Evolutionary conservation across 2,329 filamentous ascomycete species (phyloP).

Genomic region (Alternaria atra): DNA sequence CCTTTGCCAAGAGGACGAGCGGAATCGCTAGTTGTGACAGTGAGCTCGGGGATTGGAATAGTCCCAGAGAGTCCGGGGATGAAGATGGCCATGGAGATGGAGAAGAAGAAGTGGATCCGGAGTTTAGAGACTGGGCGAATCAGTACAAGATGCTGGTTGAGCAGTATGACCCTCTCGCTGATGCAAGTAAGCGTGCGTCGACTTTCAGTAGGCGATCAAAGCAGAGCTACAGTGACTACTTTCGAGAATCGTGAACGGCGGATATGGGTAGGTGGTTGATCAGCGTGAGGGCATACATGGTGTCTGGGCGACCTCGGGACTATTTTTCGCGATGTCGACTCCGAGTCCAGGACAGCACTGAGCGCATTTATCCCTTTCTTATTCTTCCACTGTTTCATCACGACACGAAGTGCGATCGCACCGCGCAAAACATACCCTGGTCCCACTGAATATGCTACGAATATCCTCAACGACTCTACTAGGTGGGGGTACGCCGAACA

Average conservation of each 20-base stretch:
- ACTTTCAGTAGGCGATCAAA: background rate
- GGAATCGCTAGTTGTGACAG: background rate
- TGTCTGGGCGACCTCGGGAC: background rate
- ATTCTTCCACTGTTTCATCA: background rate
- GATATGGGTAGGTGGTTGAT: background rate
- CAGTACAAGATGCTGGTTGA: constrained; percentile 12
- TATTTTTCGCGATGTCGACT: background rate
- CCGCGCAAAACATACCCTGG: background rate
- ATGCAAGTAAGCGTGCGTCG: background rate
- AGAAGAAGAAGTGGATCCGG: background rate
- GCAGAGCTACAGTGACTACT: constrained; percentile 2
- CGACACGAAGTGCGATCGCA: background rate
- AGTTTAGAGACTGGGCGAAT: background rate
- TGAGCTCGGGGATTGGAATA: background rate
- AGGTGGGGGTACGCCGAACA: background rate
- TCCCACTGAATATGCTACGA: background rate
- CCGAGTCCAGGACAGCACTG: background rate
- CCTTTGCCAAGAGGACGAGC: background rate
- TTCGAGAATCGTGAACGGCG: background rate
- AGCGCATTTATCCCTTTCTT: background rate
- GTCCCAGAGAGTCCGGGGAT: background rate
- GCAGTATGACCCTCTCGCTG: background rate
- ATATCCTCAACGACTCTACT: background rate
- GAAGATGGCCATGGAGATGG: background rate
- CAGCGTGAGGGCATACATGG: background rate